Evolutionary conservation across 1,139 yeast species (phyloP).

Genomic region (Pneumocystis canis): DNA sequence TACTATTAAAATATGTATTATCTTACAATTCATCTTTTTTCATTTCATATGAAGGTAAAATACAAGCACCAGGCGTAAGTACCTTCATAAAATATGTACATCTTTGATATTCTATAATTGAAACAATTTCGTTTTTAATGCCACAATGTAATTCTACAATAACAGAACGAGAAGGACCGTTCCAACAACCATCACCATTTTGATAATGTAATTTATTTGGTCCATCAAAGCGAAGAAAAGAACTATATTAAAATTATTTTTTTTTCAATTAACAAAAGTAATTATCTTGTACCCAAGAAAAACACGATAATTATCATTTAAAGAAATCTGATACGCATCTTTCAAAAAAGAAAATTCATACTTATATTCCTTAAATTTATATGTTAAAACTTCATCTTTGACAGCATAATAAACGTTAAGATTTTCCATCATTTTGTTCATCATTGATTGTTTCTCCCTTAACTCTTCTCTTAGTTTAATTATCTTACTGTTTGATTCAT

Average conservation of each 20-base stretch:
- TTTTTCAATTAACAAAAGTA: neutral
- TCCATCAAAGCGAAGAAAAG: neutral
- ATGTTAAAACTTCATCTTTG: neutral
- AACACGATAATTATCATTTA: neutral
- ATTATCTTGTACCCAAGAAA: neutral
- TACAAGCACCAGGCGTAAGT: neutral
- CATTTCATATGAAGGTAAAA: neutral
- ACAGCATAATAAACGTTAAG: neutral
- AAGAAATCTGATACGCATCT: slow-evolving; percentile 38
- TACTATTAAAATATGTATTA: no score
- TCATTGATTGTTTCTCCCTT: neutral
- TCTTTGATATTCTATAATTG: slow-evolving; percentile 77
- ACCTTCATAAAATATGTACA: slow-evolving; percentile 32
- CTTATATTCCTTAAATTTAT: slow-evolving; percentile 28
- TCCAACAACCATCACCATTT: slow-evolving; percentile 84
- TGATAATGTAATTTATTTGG: neutral
- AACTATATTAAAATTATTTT: slow-evolving; percentile 2
- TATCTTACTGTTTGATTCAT: neutral
- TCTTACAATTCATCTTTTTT: neutral
- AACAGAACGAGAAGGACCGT: slow-evolving; percentile 75
- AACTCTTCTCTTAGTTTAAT: neutral
- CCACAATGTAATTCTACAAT: slow-evolving; percentile 58
- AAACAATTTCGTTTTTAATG: slow-evolving; percentile 34
- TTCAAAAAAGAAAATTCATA: slow-evolving; percentile 51
- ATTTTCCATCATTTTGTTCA: neutral